phyloP scores from a whole-genome alignment of 1,284 basidiomycete genomes.

The Peniophora sp. region DNA sequence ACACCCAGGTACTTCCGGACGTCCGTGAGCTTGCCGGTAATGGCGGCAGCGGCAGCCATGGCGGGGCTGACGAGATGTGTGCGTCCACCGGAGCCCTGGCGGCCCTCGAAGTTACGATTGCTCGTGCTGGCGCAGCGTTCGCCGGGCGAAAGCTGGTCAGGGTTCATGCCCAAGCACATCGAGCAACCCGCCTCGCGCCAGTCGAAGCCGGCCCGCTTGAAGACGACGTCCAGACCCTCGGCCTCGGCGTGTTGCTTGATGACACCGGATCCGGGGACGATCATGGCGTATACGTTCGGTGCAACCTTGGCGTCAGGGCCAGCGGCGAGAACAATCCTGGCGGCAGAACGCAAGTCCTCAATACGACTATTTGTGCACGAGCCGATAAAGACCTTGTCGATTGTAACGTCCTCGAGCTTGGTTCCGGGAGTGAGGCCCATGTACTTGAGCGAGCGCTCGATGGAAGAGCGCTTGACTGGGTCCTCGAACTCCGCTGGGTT shows the following conservation, averaged over 20 bases:
- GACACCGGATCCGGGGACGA: slow-evolving; percentile 92
- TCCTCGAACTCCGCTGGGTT: slow-evolving; percentile 69
- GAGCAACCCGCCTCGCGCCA: slow-evolving; percentile 98
- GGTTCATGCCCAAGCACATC: slow-evolving; percentile 98
- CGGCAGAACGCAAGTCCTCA: slow-evolving; percentile 90
- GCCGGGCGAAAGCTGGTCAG: slow-evolving; percentile 84
- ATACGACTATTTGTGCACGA: slow-evolving; percentile 97
- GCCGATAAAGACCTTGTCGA: slow-evolving; percentile 96
- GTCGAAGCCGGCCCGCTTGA: slow-evolving; percentile 93
- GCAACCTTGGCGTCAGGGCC: slow-evolving; percentile 78
- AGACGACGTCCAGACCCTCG: slow-evolving; percentile 85
- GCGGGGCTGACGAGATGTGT: slow-evolving; percentile 92
- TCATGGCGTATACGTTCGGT: slow-evolving; percentile 80
- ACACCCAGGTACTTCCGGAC: slow-evolving; percentile 74
- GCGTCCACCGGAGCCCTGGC: slow-evolving; percentile 85
- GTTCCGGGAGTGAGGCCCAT: slow-evolving; percentile 87
- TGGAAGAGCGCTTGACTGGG: slow-evolving; percentile 61
- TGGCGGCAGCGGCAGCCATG: slow-evolving; percentile 93
- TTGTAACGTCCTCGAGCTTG: slow-evolving; percentile 75
- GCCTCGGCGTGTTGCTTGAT: slow-evolving; percentile 94
- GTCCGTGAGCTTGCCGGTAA: slow-evolving; percentile 84
- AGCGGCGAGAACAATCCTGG: slow-evolving; percentile 71
- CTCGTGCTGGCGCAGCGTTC: slow-evolving; percentile 95
- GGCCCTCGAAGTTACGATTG: slow-evolving; percentile 96
- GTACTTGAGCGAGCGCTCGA: slow-evolving; percentile 80